Base-by-base conservation (phyloP, 2,329 filamentous ascomycete species). In the Pseudogymnoascus sp. region DNA sequence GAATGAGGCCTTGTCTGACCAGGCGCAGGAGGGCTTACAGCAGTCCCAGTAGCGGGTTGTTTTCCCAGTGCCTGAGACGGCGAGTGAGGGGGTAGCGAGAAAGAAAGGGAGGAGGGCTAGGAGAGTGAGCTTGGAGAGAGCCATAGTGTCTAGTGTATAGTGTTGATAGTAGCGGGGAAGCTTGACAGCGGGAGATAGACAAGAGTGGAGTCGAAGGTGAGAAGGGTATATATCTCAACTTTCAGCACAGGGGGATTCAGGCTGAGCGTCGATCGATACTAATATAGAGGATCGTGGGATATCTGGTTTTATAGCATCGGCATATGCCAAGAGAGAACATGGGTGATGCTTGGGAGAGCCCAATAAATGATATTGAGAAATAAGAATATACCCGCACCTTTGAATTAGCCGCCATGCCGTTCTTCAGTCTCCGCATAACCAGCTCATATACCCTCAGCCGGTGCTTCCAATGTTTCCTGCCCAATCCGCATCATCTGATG, bases 1-100 rank as follows among this genome's bases (percentile, higher is more conserved):
- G 76, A 72, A 85, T 78, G 42, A 77, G 66, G 81, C 83, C 72
- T 88, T 88, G 62, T 74, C 79, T 11, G 77, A 72, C 86, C 86
- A 84, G 3, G 79, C 78, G 72, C 86, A 89, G 19, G 84, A 86
- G 24, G 86, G 82, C 78, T 90, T 90, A 77, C 86, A 89, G 77
- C 87, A 89, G 72, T 89, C 86, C 81, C 83, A 82, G 72, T 82
- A 83, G 64, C 80, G 70, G 7, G 75, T 77, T 37, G 75, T 74
- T 31, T 62, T 68, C 62, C 69, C 69, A 8, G 65, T 67, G 19
- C 69, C 69, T 2, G 67, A 68, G 24, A 31, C 44, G 11, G 68
- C 67, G 50, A 65, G 65, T 1, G 67, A 59, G 4, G 63, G 56
- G 40, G 63, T 64, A 16, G 67, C 64, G 29, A 69, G 63, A 59